Percentiles rank a stretch among this genome's conserved stretches.
These are phyloP conservation scores for Musa troglodytarum DNA, from an alignment of 176 grass and related monocot species.

Conservation along the genomic window DNA sequence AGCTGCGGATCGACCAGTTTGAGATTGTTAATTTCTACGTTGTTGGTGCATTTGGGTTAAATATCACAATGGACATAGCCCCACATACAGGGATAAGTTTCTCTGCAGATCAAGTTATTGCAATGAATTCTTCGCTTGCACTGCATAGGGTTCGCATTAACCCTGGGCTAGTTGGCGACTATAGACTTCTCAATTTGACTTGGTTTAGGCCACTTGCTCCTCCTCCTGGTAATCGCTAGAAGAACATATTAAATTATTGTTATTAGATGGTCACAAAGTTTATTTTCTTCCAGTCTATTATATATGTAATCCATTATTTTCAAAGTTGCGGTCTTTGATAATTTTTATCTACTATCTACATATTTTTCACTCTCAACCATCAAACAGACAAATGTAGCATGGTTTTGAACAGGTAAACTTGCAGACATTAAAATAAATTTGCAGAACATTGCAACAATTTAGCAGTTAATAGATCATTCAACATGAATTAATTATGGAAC, in stretches of 20 bases:
- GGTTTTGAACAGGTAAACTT: background rate
- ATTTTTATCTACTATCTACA: background rate
- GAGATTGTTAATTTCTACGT: conserved; percentile 96
- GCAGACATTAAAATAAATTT: background rate
- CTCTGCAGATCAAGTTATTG: conserved; percentile 40
- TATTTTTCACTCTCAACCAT: conserved; percentile 2
- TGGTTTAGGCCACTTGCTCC: conserved; percentile 61
- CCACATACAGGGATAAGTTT: conserved; percentile 86
- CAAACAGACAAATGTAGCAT: background rate
- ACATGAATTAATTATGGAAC: background rate
- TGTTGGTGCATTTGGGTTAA: conserved; percentile 90
- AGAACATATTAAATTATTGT: conserved; percentile 6
- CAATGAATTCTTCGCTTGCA: conserved; percentile 68
- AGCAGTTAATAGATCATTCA: background rate
- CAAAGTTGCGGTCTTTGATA: too few species aligned
- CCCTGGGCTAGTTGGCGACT: conserved; percentile 71
- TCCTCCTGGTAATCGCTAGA: conserved; percentile 53
- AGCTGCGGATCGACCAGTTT: conserved; percentile 51
- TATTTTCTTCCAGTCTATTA: background rate
- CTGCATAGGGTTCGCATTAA: conserved; percentile 60
- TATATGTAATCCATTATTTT: background rate
- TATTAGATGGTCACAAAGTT: background rate
- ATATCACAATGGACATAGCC: conserved; percentile 95
- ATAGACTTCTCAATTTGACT: conserved; percentile 87
- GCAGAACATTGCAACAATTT: background rate